A percentile compares a stretch with the other conserved stretches of the same genome.
Conservation (phyloP, 2,329 filamentous ascomycete genomes). For the Fusarium brevicatenulatum region DNA sequence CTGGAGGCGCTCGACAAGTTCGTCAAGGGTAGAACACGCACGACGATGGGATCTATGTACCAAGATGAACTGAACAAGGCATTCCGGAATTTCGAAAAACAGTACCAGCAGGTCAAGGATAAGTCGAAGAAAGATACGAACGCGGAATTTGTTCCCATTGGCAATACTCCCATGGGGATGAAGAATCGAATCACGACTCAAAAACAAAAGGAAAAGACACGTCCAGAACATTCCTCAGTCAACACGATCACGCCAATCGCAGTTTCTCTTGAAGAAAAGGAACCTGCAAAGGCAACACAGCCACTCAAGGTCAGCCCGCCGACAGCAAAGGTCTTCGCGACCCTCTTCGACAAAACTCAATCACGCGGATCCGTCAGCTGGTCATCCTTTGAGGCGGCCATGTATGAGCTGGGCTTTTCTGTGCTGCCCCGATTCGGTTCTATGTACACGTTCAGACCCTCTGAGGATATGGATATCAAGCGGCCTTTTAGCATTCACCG, state of each 20-base stretch:
- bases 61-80: conserved; percentile 55
- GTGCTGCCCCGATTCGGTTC: conserved; percentile 55
- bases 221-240: conserved; percentile 49
- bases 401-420: conserved; percentile 55
- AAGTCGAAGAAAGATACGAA: conserved; percentile 35
- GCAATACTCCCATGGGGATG: conserved; percentile 36
- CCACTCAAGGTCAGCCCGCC: conserved; percentile 52
- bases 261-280: neutral
- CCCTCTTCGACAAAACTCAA: conserved; percentile 46
- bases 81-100: conserved; percentile 47
- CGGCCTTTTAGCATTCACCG: conserved; percentile 51
- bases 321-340: conserved; percentile 52
- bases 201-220: conserved; percentile 57
- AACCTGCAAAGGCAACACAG: neutral
- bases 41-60: conserved; percentile 56
- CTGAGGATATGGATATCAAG: conserved; percentile 39
- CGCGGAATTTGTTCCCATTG: neutral
- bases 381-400: conserved; percentile 53
- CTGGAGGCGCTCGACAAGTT: conserved; percentile 51
- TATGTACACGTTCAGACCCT: conserved; percentile 53
- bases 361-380: conserved; percentile 49
- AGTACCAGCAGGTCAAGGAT: conserved; percentile 41
- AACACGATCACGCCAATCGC: conserved; percentile 44
- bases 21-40: conserved; percentile 51
- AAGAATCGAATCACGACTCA: conserved; percentile 46